phyloP scores from a whole-genome alignment of 2,329 filamentous ascomycete genomes.

The Apiospora sp. region DNA sequence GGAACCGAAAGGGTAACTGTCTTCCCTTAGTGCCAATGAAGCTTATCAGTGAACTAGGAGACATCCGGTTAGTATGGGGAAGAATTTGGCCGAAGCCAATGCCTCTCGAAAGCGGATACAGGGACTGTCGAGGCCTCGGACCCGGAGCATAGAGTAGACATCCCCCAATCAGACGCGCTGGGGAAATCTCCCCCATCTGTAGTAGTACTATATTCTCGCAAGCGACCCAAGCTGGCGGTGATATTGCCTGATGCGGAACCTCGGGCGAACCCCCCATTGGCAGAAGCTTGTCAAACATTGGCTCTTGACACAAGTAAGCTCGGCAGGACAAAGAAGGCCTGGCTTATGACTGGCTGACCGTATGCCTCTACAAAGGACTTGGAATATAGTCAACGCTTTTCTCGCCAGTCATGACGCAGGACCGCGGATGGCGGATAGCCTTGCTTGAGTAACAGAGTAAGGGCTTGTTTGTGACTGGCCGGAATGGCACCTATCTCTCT shows the following conservation, averaged over 20 bases:
- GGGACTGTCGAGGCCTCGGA: background rate
- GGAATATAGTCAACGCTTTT: background rate
- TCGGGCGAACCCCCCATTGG: background rate
- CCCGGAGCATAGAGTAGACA: background rate
- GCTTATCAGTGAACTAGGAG: slow-evolving; percentile 8
- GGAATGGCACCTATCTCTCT: background rate
- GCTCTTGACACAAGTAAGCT: background rate
- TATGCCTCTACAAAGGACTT: background rate
- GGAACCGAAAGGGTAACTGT: background rate
- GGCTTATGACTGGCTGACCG: background rate
- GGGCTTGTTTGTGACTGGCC: background rate
- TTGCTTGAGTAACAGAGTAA: background rate
- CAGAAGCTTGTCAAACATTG: slow-evolving; percentile 12
- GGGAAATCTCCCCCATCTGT: slow-evolving; percentile 2
- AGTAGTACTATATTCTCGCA: background rate
- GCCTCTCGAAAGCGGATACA: background rate
- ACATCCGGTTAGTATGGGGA: slow-evolving; percentile 4
- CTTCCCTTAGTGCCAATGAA: slow-evolving; percentile 15
- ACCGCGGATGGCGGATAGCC: background rate
- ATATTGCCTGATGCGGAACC: slow-evolving; percentile 3
- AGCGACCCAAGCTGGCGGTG: background rate
- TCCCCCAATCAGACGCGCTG: background rate
- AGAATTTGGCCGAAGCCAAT: slow-evolving; percentile 17
- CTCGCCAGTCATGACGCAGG: background rate
- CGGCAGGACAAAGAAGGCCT: background rate